These are phyloP conservation scores for Brassica nigra DNA, from an alignment of 345 rosid species.

Conservation along the genomic window DNA sequence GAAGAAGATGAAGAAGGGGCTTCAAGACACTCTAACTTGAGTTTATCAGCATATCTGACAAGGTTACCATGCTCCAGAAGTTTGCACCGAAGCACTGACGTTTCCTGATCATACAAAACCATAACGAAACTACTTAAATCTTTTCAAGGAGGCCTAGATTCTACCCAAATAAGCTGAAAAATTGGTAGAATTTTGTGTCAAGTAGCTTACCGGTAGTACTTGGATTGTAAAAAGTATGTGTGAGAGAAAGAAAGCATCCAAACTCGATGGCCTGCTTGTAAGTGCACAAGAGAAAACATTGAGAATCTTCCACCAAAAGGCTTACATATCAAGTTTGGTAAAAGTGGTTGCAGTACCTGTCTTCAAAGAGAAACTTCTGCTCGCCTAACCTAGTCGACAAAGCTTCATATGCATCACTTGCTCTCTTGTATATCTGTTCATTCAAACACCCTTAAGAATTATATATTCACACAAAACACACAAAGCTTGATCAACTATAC, in stretches of 20 bases:
- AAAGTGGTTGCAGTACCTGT: constrained; percentile 51
- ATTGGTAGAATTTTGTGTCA: not conserved
- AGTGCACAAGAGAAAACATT: constrained; percentile 2
- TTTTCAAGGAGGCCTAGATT: not conserved
- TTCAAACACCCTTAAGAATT: not conserved
- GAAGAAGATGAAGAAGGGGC: constrained; percentile 58
- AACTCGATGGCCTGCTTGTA: constrained; percentile 73
- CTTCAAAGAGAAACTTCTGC: constrained; percentile 66
- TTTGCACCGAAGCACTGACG: constrained; percentile 60
- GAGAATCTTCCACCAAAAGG: not conserved
- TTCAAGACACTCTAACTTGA: constrained; percentile 60
- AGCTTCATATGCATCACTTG: constrained; percentile 68
- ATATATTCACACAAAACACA: not conserved
- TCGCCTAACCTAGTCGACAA: constrained; percentile 82
- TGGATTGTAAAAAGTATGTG: constrained; percentile 73
- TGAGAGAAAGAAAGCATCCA: constrained; percentile 76
- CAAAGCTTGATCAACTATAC: constrained; percentile 40
- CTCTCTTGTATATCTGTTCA: constrained; percentile 78
- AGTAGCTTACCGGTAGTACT: constrained; percentile 78
- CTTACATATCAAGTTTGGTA: not conserved
- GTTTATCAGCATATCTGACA: constrained; percentile 68
- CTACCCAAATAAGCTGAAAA: not conserved
- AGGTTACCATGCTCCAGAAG: constrained; percentile 68
- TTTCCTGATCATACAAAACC: constrained; percentile 52
- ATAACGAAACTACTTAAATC: not conserved